These are phyloP conservation scores for Penicillium psychrofluorescens DNA, from an alignment of 495 filamentous ascomycete genomes.

Conservation along the genomic window DNA sequence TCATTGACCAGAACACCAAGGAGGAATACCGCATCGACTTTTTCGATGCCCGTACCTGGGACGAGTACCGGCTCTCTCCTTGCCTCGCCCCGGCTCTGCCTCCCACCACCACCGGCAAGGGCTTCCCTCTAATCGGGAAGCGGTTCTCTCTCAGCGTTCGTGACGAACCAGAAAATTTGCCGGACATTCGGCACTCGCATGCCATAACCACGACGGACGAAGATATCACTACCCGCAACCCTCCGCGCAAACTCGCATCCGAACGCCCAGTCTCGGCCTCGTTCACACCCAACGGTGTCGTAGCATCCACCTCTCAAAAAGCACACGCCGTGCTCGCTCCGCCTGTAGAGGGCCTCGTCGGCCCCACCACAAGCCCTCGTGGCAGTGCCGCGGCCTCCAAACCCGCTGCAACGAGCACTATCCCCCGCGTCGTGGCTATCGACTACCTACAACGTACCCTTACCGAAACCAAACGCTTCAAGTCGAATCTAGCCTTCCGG, in stretches of 20 bases:
- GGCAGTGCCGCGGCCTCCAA: conserved; percentile 20
- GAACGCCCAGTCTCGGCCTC: too few relatives aligned
- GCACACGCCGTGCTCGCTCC: neutral
- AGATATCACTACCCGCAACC: conserved; percentile 1
- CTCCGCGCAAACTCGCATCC: neutral
- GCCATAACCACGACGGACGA: conserved; percentile 3
- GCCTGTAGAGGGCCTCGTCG: conserved; percentile 32
- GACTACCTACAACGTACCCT: conserved; percentile 76
- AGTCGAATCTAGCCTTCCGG: conserved; percentile 57
- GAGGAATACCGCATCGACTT: conserved; percentile 82
- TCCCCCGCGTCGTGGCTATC: conserved; percentile 48
- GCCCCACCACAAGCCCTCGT: conserved; percentile 22
- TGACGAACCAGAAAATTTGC: conserved; percentile 7
- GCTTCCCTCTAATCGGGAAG: conserved; percentile 33
- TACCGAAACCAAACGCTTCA: conserved; percentile 62
- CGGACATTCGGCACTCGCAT: neutral
- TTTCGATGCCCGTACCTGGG: conserved; percentile 73
- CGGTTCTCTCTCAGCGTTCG: conserved; percentile 27
- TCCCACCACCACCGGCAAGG: conserved; percentile 15
- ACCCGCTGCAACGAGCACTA: conserved; percentile 35
- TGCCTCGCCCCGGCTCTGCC: conserved; percentile 61
- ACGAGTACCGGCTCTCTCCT: conserved; percentile 69
- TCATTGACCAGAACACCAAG: conserved; percentile 73
- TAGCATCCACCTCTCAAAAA: conserved; percentile 7
- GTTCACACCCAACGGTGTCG: conserved; percentile 5